Base-by-base conservation (phyloP, 1,284 basidiomycete genomes). In the Microbotryomycetes sp. region DNA sequence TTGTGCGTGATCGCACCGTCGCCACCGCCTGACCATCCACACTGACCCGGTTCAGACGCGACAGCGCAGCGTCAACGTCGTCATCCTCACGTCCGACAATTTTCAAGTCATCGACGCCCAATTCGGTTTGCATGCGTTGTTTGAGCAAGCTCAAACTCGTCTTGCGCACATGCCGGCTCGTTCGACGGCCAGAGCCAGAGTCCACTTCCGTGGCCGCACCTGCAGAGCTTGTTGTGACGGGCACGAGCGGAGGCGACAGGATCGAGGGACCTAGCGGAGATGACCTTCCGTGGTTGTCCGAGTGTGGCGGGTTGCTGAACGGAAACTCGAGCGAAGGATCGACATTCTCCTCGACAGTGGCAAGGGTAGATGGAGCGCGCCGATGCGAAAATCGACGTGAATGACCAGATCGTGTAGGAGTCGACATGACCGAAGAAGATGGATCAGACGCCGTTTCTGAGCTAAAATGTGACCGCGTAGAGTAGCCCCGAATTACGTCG, bases 101-200 rank as follows among this genome's bases (percentile, higher is more conserved):
- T 5, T 29, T 24, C 56, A n/a, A 3, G 31, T 41, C 57, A 3
- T 61, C 57, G 1, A 65, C 53, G n/a, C 66, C 69, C 21, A 68
- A 48, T 56, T 70, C 70, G 45, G 69, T 66, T 56, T 72, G 64
- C 60, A 72, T 69, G 4, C 70, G 62, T 30, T 60, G 56, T 52
- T 69, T 64, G 29, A 72, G 57, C 11, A 67, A 56, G 15, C 59
- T 63, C 45, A 31, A 1, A 9, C 45, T 41, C 45, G 26, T 18
- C 45, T 21, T 18, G 52, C 28, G 15, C 24, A 50, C 13, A 52
- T 52, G 16, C 48, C 56, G 27, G 52, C 15, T 53, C 49, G 60
- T 5, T 27, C 27, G 31, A 27, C 26, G 28, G 46, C 31, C 6
- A 52, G 31, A 4, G 53, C 46, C 16, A 56, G 51, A 27, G 53